These are phyloP conservation scores for Arachis stenosperma DNA, from an alignment of 306 rosid genomes.

Conservation along the genomic window DNA sequence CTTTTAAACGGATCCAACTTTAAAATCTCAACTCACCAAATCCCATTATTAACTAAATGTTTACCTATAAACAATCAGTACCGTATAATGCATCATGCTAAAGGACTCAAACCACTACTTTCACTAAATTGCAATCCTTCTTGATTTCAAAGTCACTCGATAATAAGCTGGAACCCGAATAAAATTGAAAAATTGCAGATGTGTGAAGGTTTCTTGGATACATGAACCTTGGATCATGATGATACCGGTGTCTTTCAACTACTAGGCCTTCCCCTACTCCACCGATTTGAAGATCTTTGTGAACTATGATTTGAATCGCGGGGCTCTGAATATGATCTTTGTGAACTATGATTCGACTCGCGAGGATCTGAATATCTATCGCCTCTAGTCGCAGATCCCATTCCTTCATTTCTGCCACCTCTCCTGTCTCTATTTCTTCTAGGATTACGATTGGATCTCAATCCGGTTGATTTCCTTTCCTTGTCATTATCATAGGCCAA, in stretches of 20 bases:
- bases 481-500: conserved; percentile 59
- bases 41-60: conserved; percentile 39
- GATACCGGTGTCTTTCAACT: conserved; percentile 33
- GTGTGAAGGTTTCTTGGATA: conserved; percentile 24
- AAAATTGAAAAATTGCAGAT: conserved; percentile 19
- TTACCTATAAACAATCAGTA: conserved; percentile 5
- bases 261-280: conserved; percentile 46
- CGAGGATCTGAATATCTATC: conserved; percentile 52
- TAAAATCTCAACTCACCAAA: conserved; percentile 33
- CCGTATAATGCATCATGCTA: conserved; percentile 33
- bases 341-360: conserved; percentile 47
- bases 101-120: conserved; percentile 20
- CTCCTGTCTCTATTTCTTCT: conserved; percentile 55
- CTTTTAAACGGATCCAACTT: conserved; percentile 11
- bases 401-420: conserved; percentile 50
- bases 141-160: conserved; percentile 20
- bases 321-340: conserved; percentile 48
- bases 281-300: conserved; percentile 51
- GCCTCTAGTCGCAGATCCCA: conserved; percentile 51
- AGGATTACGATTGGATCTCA: conserved; percentile 42
- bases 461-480: conserved; percentile 42
- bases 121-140: conserved; percentile 34
- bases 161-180: not conserved
- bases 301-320: conserved; percentile 47
- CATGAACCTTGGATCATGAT: conserved; percentile 34